Evolutionary conservation across 2,329 filamentous ascomycete genomes (phyloP).

Genomic region (Talaromyces sp.): DNA sequence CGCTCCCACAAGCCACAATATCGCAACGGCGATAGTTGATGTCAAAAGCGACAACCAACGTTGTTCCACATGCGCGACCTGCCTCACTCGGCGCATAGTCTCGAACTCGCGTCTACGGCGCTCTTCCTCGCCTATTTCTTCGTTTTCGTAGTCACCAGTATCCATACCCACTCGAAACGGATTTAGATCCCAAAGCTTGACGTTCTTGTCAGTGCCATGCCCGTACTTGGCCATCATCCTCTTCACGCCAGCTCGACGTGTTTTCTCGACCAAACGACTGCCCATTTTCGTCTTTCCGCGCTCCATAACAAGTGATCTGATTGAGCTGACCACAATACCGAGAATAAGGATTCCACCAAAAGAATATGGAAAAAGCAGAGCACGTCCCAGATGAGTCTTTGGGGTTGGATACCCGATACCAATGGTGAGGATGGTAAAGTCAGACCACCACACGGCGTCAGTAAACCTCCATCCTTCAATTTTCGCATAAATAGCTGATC

Average conservation of each 20-base stretch:
- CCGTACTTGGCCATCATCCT: conserved; percentile 14
- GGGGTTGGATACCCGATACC: conserved; percentile 29
- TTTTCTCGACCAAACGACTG: conserved; percentile 28
- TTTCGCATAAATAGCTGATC: conserved; percentile 32
- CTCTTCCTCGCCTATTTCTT: conserved; percentile 15
- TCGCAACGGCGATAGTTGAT: conserved; percentile 33
- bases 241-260: conserved; percentile 25
- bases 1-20: conserved; percentile 40
- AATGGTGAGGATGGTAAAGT: conserved; percentile 32
- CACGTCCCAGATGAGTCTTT: conserved; percentile 26
- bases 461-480: conserved; percentile 31
- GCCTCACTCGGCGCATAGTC: conserved; percentile 43
- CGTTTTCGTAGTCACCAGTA: not conserved
- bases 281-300: conserved; percentile 32
- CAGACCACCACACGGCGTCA: conserved; percentile 30
- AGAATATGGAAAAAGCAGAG: conserved; percentile 30
- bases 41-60: conserved; percentile 37
- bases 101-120: conserved; percentile 33
- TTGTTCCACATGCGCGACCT: conserved; percentile 33
- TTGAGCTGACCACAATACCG: conserved; percentile 29
- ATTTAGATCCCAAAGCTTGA: conserved; percentile 1
- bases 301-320: conserved; percentile 33
- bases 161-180: conserved; percentile 6
- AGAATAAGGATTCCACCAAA: conserved; percentile 31
- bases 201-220: conserved; percentile 8